These are phyloP conservation scores for Botrytis deweyae DNA, from an alignment of 2,329 filamentous ascomycete species.

Conservation along the genomic window DNA sequence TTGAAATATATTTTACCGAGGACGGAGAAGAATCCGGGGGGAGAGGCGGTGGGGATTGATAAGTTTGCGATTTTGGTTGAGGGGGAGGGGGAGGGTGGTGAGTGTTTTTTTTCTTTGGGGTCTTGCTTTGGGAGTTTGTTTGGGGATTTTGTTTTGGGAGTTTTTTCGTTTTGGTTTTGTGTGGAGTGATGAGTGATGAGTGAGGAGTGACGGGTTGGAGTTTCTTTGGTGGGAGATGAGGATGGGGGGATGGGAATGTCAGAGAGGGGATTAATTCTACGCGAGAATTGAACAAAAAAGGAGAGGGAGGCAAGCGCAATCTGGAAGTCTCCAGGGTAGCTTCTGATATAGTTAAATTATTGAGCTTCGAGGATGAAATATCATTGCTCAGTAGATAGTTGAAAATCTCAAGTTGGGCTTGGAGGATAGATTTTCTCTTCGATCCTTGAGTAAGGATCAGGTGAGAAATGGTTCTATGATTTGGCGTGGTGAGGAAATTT, in stretches of 20 bases:
- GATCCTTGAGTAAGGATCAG: not conserved
- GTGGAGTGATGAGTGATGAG: not conserved
- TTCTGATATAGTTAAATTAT: not conserved
- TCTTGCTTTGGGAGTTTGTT: too few species aligned
- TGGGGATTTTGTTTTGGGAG: too few species aligned
- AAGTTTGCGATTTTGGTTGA: conserved; percentile 19
- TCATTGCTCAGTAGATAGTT: not conserved
- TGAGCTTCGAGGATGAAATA: too few species aligned
- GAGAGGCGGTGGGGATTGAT: not conserved
- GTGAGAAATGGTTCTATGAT: not conserved
- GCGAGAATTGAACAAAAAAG: not conserved
- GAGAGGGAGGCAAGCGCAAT: not conserved
- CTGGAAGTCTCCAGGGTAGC: not conserved
- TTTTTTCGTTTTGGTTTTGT: too few species aligned
- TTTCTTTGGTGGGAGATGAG: too few species aligned
- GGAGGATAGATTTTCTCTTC: not conserved
- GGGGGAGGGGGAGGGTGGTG: not conserved
- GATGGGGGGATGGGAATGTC: too few species aligned
- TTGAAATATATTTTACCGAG: not conserved
- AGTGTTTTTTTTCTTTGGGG: too few species aligned
- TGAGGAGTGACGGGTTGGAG: too few species aligned
- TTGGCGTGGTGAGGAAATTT: too few species aligned
- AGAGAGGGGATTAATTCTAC: not conserved
- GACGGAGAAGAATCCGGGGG: not conserved
- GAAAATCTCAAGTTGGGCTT: not conserved